phyloP scores from a whole-genome alignment of 2,329 filamentous ascomycete genomes.

The Diaporthe ampelina region DNA sequence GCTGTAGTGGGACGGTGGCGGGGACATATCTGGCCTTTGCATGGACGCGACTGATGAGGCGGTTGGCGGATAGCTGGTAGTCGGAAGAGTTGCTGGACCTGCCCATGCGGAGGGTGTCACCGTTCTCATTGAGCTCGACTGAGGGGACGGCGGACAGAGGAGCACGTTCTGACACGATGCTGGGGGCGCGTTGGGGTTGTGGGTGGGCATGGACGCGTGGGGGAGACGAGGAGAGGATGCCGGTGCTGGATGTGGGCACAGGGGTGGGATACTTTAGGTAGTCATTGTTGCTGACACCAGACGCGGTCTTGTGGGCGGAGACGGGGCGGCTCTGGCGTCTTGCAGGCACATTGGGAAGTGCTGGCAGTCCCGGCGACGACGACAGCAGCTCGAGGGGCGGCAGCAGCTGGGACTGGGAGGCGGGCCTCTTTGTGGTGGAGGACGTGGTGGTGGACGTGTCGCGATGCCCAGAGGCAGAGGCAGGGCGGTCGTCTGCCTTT shows the following conservation, averaged over 20 bases:
- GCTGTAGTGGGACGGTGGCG: slow-evolving; percentile 73
- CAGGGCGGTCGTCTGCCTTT: slow-evolving; percentile 34
- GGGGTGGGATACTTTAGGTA: slow-evolving; percentile 89
- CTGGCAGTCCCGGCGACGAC: slow-evolving; percentile 77
- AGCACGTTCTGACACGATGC: slow-evolving; percentile 80
- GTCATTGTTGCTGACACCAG: slow-evolving; percentile 49
- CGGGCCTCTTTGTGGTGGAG: slow-evolving; percentile 68
- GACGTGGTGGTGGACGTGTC: slow-evolving; percentile 36
- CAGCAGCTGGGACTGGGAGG: slow-evolving; percentile 72
- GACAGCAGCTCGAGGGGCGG: slow-evolving; percentile 85
- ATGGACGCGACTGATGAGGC: slow-evolving; percentile 92
- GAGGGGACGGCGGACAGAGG: slow-evolving; percentile 88
- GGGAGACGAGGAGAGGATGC: slow-evolving; percentile 89
- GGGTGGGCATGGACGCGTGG: slow-evolving; percentile 67
- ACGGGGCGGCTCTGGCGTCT: slow-evolving; percentile 73
- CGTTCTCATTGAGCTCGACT: slow-evolving; percentile 83
- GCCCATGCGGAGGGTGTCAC: slow-evolving; percentile 88
- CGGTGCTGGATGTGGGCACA: slow-evolving; percentile 92
- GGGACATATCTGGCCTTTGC: slow-evolving; percentile 88
- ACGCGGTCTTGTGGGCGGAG: slow-evolving; percentile 49
- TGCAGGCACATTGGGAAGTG: slow-evolving; percentile 67
- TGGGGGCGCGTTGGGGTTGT: slow-evolving; percentile 71
- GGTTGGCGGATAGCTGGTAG: slow-evolving; percentile 92
- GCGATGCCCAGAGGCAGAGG: slow-evolving; percentile 30
- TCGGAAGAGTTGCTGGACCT: slow-evolving; percentile 96